Conservation (phyloP, 331 rosid species). For the Quercus phellos region DNA sequence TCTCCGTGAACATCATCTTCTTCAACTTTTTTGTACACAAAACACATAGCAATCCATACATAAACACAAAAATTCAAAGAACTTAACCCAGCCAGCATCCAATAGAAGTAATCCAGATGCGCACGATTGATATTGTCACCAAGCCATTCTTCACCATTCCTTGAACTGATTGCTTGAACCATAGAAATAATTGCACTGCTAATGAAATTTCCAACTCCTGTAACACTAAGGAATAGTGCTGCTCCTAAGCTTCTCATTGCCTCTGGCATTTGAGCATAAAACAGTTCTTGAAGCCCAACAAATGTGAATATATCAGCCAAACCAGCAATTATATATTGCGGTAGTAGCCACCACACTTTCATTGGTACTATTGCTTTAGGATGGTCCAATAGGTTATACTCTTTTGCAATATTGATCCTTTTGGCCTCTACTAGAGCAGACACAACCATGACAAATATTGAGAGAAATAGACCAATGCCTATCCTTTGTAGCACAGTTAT, state of each 20-base stretch:
- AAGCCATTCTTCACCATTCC: constrained; percentile 37
- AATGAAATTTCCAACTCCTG: constrained; percentile 41
- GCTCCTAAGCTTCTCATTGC: constrained; percentile 47
- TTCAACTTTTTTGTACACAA: constrained; percentile 21
- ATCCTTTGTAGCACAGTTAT: constrained; percentile 48
- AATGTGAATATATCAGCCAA: constrained; percentile 33
- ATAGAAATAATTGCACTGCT: constrained; percentile 25
- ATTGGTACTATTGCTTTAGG: constrained; percentile 42
- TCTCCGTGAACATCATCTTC: constrained; percentile 8
- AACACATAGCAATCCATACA: constrained; percentile 21
- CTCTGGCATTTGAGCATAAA: constrained; percentile 58
- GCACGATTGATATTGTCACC: constrained; percentile 49
- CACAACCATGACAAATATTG: constrained; percentile 36
- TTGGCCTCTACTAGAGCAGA: constrained; percentile 44
- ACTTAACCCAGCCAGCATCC: constrained; percentile 49
- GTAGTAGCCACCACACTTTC: constrained; percentile 50
- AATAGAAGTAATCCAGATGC: constrained; percentile 49
- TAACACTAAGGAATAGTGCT: constrained; percentile 41
- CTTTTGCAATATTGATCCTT: constrained; percentile 24
- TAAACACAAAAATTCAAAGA: constrained; percentile 33
- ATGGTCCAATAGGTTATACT: constrained; percentile 22
- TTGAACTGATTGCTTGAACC: constrained; percentile 29
- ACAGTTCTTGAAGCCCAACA: constrained; percentile 49
- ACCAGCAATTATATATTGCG: constrained; percentile 44
- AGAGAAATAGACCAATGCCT: constrained; percentile 40